Evolutionary conservation across 2,329 filamentous ascomycete species (phyloP).

Genomic region (Ceratocystiopsis brevicomis): DNA sequence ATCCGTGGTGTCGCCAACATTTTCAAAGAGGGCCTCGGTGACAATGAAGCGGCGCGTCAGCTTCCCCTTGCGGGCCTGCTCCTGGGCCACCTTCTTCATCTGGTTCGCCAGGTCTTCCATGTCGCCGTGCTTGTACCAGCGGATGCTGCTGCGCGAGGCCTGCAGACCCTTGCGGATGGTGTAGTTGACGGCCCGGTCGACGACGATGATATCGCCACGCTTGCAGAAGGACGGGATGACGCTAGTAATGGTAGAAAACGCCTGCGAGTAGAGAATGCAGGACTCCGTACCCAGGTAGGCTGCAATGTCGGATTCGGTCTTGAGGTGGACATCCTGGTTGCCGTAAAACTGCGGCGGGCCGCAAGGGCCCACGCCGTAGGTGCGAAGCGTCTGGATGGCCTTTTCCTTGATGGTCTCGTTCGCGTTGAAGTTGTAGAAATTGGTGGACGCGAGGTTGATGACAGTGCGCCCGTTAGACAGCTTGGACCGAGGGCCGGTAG

Average conservation of each 20-base stretch:
- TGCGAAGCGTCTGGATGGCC: constrained; percentile 80
- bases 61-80: constrained; percentile 68
- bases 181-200: constrained; percentile 83
- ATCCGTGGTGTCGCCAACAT: constrained; percentile 65
- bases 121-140: constrained; percentile 92
- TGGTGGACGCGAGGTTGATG: constrained; percentile 83
- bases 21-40: constrained; percentile 87
- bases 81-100: constrained; percentile 67
- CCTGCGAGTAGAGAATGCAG: constrained; percentile 89
- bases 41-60: constrained; percentile 89
- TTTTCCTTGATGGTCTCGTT: constrained; percentile 91
- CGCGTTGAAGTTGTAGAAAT: constrained; percentile 91
- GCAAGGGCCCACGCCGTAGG: constrained; percentile 91
- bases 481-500: constrained; percentile 78
- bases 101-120: constrained; percentile 83
- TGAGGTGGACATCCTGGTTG: constrained; percentile 95
- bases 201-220: constrained; percentile 90
- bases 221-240: constrained; percentile 96
- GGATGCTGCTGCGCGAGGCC: constrained; percentile 74
- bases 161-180: constrained; percentile 88
- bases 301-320: constrained; percentile 85
- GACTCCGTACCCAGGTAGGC: constrained; percentile 71
- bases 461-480: constrained; percentile 78
- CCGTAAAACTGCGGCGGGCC: constrained; percentile 96
- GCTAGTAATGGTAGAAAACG: constrained; percentile 90